Evolutionary conservation across 768 basidiomycete species (phyloP).

Genomic region (Boletus huronensis): DNA sequence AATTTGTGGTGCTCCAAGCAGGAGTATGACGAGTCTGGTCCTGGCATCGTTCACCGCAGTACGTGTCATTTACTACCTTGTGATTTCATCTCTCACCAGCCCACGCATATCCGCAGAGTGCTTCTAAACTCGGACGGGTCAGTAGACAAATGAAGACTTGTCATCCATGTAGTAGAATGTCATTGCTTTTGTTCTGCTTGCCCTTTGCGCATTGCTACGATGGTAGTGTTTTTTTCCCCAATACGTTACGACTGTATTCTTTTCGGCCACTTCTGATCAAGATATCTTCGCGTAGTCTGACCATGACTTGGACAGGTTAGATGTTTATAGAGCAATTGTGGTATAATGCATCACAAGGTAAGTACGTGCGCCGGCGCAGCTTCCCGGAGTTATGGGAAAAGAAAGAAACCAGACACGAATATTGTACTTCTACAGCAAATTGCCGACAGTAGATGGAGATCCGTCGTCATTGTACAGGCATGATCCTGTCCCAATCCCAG

Average conservation of each 20-base stretch:
- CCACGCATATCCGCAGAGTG: constrained; percentile 15
- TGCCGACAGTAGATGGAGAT: constrained; percentile 19
- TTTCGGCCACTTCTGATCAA: constrained; percentile 1
- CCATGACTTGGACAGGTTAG: not conserved
- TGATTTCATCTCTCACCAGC: not conserved
- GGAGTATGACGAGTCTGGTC: constrained; percentile 86
- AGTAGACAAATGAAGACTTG: constrained; percentile 22
- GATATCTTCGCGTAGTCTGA: constrained; percentile 1
- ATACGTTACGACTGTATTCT: constrained; percentile 23
- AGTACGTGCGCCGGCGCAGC: not conserved
- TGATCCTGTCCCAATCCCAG: constrained; percentile 27
- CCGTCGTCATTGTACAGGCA: constrained; percentile 33
- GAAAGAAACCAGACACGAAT: too few relatives aligned
- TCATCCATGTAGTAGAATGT: constrained; percentile 27
- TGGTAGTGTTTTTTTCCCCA: constrained; percentile 13
- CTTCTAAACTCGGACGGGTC: constrained; percentile 21
- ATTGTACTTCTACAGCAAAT: constrained; percentile 15
- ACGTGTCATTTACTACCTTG: constrained; percentile 25
- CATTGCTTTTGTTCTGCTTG: constrained; percentile 14
- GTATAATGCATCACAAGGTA: not conserved
- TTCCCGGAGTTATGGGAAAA: not conserved
- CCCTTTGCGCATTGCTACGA: constrained; percentile 13
- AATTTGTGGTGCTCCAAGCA: constrained; percentile 93
- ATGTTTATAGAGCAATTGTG: not conserved
- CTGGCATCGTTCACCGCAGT: constrained; percentile 79